Conservation (phyloP, 495 filamentous ascomycete genomes). For the Bacidia gigantensis region DNA sequence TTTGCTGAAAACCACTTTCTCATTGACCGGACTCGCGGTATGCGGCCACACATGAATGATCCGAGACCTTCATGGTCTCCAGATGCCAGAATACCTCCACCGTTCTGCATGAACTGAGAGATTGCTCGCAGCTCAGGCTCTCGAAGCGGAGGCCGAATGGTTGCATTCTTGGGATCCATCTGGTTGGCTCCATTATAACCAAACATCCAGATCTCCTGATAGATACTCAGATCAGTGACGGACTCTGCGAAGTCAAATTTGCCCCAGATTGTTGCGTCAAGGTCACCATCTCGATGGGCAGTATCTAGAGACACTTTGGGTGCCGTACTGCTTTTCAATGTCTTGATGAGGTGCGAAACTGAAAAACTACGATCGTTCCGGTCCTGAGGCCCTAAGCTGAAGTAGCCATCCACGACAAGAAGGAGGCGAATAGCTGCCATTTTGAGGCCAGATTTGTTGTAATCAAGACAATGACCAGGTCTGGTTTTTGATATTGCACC, state of each 20-base stretch:
- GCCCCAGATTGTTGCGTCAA: neutral
- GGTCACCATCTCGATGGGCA: neutral
- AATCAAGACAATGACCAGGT: no score
- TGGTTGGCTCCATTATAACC: neutral
- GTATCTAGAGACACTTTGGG: neutral
- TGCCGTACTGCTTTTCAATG: neutral
- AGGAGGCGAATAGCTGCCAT: neutral
- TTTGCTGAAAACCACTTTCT: neutral
- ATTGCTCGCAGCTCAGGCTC: neutral
- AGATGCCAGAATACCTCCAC: neutral
- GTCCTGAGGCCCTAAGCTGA: neutral
- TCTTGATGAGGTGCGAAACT: neutral
- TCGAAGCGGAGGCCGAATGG: neutral
- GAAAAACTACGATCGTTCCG: neutral
- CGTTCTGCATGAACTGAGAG: neutral
- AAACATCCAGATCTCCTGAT: neutral
- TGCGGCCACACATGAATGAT: neutral
- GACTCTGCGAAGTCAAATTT: neutral
- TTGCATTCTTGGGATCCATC: neutral
- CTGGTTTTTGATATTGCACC: no score
- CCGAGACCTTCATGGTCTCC: neutral
- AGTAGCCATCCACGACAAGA: neutral
- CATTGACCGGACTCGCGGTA: neutral
- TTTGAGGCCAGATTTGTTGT: neutral
- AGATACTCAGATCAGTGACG: neutral